Conservation (phyloP, 371 early-diverging fungal species). For the Phascolomyces articulosus region DNA sequence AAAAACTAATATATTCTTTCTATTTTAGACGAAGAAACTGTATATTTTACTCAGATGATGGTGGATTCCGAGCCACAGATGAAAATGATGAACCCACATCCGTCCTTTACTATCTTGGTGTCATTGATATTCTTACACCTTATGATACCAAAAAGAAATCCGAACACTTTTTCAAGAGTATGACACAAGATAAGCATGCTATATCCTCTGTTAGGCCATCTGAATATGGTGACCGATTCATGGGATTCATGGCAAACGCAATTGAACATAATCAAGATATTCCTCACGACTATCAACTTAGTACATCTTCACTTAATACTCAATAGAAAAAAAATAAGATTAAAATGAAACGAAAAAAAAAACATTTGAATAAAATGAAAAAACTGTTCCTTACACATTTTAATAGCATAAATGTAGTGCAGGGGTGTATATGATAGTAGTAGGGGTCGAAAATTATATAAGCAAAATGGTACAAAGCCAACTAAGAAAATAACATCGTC, state of each 20-base stretch:
- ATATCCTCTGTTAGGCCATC: slow-evolving; percentile 91
- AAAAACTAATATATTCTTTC: not conserved
- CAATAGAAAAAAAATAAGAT: not conserved
- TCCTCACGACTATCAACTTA: slow-evolving; percentile 31
- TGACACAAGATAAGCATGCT: slow-evolving; percentile 73
- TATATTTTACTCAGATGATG: slow-evolving; percentile 88
- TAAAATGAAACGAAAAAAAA: too few relatives aligned
- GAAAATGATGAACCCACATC: slow-evolving; percentile 62
- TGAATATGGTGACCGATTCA: slow-evolving; percentile 84
- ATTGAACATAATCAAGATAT: slow-evolving; percentile 33
- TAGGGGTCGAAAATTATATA: too few relatives aligned
- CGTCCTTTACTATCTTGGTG: slow-evolving; percentile 88
- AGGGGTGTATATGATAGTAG: too few relatives aligned
- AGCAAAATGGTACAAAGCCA: too few relatives aligned
- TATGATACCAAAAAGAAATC: slow-evolving; percentile 84
- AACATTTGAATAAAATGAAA: too few relatives aligned
- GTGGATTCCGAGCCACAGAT: slow-evolving; percentile 86
- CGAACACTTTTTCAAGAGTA: slow-evolving; percentile 86
- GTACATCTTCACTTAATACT: not conserved
- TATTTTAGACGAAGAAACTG: slow-evolving; percentile 61
- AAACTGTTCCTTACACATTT: too few relatives aligned
- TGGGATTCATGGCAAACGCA: slow-evolving; percentile 69
- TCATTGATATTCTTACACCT: slow-evolving; percentile 96
- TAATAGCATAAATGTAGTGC: too few relatives aligned
- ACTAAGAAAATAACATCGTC: too few relatives aligned